Evolutionary conservation across 495 filamentous ascomycete species (phyloP), one percentile per base, ranked within the genome.

Genomic region (Trypethelium eluteriae): DNA sequence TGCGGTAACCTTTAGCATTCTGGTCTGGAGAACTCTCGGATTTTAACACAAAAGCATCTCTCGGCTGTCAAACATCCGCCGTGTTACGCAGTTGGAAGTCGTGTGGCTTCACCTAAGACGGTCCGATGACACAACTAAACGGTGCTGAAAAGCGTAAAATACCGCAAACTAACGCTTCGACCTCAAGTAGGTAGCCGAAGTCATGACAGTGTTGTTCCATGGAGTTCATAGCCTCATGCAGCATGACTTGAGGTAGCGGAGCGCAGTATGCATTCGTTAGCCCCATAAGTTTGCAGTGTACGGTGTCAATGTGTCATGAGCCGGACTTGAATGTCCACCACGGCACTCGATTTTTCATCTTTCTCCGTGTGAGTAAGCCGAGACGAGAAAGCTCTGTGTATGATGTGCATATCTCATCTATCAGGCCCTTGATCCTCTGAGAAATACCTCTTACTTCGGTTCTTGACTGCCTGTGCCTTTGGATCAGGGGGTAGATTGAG

Each of bases 401-500:
- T 36, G 18, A 6, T 5, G n/a, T n/a, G 18, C 34, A 59, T n/a
- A 53, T 53, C 2, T 59, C 53, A 59, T 59, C 53, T 59, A 6
- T 59, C 53, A 7, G 53, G 11, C 53, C 53, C 53, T 7, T 59
- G 80, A 70, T 89, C 88, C 34, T 88, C 89, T 2, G 85, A 85
- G 74, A 95, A 93, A 73, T 93, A 95, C 56, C 91, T 82, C 73
- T 93, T 95, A 64, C 85, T 87, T 70, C 87, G 86, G 67, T 85
- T 88, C 72, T 85, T 82, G 3, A 84, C 81, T 67, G 86, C 85
- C 61, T 86, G 81, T 14, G 87, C 87, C 71, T 91, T 92, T 70
- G 88, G 83, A 71, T 93, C 89, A 49, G 83, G 80, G 2, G 89
- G 89, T 63, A 91, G 80, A 53, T 88, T 87, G 41, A 88, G 92